Evolutionary conservation across 345 rosid genomes (phyloP), one percentile per base, ranked within the genome.

Genomic region (Eucalyptus sp.): DNA sequence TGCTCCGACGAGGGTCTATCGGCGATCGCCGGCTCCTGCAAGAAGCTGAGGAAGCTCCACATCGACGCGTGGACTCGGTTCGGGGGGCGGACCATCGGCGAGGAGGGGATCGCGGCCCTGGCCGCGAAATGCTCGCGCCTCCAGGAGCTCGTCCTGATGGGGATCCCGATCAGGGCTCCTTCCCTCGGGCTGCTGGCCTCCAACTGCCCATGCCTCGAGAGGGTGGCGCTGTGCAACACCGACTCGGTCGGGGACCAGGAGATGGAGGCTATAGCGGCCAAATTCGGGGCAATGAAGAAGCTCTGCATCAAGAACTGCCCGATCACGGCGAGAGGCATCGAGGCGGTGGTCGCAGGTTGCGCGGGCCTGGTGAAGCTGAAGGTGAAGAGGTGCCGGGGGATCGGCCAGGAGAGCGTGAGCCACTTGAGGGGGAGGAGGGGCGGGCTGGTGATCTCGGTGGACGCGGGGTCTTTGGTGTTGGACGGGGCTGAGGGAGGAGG

Each of bases 271-370:
- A 90, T 94, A 20, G 94, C 89, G 49, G 76, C 86, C 25, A 94
- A 94, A 80, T 94, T 90, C 89, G 31, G 15, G 16, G 92, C 92
- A 11, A 51, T 94, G 90, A 94, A 92, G 91, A 94, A 92, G 91
- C 93, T 94, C 8, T 94, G 95, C 91, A 90, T 94, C 50, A 94
- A 94, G 91, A 94, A 89, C 79, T 92, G 95, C 87, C 94, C 95
- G 7, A 86, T 94, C 31, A 89, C 95, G 1, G 89, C 87, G 51
- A 37, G 46, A 13, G 94, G 94, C n/a, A 90, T 94, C 5, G 91
- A 89, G 90, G 93, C 93, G 7, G 88, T 92, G 7, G 93, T 88
- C 5, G 87, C 56, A 5, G 95, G 95, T 27, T 93, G 93, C 37
- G 88, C 93, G 13, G 90, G 87, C 85, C 89, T 93, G 86, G 92